Evolutionary conservation across 495 filamentous ascomycete species (phyloP).

Genomic region (Polyplosphaeria fusca): DNA sequence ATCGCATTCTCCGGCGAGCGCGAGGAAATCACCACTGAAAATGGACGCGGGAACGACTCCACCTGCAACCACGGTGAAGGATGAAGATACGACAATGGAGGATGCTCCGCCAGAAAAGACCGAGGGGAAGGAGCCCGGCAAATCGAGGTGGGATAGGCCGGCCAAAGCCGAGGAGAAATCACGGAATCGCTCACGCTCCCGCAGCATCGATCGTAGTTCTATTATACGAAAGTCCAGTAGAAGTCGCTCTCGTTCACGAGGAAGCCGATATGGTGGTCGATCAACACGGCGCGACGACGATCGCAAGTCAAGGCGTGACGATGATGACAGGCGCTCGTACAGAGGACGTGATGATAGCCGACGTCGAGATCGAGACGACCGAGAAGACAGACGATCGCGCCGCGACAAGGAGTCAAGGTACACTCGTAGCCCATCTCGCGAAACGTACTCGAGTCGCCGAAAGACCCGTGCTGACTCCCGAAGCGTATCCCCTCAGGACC

Average conservation of each 20-base stretch:
- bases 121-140: neutral
- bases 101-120: constrained; percentile 13
- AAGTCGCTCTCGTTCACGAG: constrained; percentile 45
- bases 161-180: neutral
- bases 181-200: constrained; percentile 17
- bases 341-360: constrained; percentile 11
- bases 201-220: constrained; percentile 8
- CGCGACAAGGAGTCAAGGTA: constrained; percentile 31
- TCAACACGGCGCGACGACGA: constrained; percentile 31
- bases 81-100: constrained; percentile 16
- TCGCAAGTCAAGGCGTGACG: neutral
- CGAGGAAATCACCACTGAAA: constrained; percentile 19
- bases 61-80: neutral
- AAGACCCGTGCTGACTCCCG: constrained; percentile 11
- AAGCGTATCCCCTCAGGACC: constrained; percentile 7
- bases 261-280: constrained; percentile 37
- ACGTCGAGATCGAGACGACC: constrained; percentile 9
- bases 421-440: constrained; percentile 28
- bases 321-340: constrained; percentile 7
- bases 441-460: constrained; percentile 16
- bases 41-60: constrained; percentile 14
- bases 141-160: constrained; percentile 17
- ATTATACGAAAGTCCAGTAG: constrained; percentile 15
- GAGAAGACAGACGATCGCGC: constrained; percentile 24
- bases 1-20: constrained; percentile 2